A percentile compares a stretch with the other conserved stretches of the same genome.
phyloP scores from a whole-genome alignment of 352 stramenopile species.

The Pythium dissotocum region DNA sequence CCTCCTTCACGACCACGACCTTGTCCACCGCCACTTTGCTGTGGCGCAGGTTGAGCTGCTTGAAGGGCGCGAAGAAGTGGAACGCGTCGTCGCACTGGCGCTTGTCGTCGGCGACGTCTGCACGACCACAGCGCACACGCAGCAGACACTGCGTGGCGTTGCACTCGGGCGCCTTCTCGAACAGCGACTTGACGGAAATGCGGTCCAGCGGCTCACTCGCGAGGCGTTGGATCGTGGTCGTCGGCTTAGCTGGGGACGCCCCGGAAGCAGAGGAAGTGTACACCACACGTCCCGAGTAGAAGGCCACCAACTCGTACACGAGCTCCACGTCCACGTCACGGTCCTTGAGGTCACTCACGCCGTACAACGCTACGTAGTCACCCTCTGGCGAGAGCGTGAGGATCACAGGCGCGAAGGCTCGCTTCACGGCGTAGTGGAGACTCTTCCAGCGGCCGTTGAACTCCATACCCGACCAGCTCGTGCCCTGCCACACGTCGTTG shows the following conservation, averaged over 20 bases:
- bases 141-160: slow-evolving; percentile 58
- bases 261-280: not conserved
- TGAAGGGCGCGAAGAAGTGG: slow-evolving; percentile 75
- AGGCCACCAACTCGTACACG: slow-evolving; percentile 17
- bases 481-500: slow-evolving; percentile 88
- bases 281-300: slow-evolving; percentile 9
- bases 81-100: slow-evolving; percentile 44
- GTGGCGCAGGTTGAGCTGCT: slow-evolving; percentile 49
- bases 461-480: slow-evolving; percentile 87
- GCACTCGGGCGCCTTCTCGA: slow-evolving; percentile 40
- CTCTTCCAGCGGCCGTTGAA: slow-evolving; percentile 80
- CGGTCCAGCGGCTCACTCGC: slow-evolving; percentile 13
- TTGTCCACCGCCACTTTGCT: slow-evolving; percentile 30
- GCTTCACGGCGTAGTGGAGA: slow-evolving; percentile 74
- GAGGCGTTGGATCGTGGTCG: slow-evolving; percentile 1
- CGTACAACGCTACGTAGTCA: slow-evolving; percentile 5
- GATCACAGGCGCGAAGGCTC: slow-evolving; percentile 69
- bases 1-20: slow-evolving; percentile 16
- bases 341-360: slow-evolving; percentile 17
- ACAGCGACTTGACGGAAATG: slow-evolving; percentile 8
- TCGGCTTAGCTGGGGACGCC: not conserved
- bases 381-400: slow-evolving; percentile 39
- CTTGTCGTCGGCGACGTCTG: slow-evolving; percentile 8
- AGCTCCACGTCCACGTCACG: slow-evolving; percentile 10
- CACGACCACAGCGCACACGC: slow-evolving; percentile 32